Evolutionary conservation across 2,329 filamentous ascomycete genomes (phyloP).

Genomic region (Colletotrichum sp.): DNA sequence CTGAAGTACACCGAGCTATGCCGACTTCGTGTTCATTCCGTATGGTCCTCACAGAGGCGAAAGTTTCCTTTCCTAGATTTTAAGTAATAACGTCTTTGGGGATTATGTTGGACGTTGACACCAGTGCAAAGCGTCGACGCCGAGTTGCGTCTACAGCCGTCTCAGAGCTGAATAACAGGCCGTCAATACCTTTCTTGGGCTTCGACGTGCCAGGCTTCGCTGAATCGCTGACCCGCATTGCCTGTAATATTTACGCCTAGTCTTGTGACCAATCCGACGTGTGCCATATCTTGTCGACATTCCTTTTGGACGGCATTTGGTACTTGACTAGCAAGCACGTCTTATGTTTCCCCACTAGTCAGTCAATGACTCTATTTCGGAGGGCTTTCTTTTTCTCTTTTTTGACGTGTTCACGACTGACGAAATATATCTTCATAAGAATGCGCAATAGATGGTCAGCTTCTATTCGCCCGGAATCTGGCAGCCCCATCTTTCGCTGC

Average conservation of each 20-base stretch:
- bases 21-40: not conserved
- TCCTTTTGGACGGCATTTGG: fast-evolving
- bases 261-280: not conserved
- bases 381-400: not conserved
- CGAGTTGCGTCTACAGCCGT: not conserved
- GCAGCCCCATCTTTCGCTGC: not conserved
- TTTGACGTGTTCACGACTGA: not conserved
- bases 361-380: not conserved
- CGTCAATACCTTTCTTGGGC: not conserved
- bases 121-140: not conserved
- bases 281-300: not conserved
- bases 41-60: not conserved
- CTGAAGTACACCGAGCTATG: not conserved
- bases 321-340: not conserved
- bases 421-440: not conserved
- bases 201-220: not conserved
- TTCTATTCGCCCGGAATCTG: not conserved
- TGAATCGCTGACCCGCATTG: not conserved
- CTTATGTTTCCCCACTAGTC: too few species aligned
- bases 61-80: not conserved
- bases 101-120: fast-evolving
- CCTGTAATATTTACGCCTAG: not conserved
- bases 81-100: fast-evolving
- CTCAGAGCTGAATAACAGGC: not conserved
- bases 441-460: not conserved